Base-by-base conservation (phyloP, 805 yeast species). In the Metschnikowia reukaufii region DNA sequence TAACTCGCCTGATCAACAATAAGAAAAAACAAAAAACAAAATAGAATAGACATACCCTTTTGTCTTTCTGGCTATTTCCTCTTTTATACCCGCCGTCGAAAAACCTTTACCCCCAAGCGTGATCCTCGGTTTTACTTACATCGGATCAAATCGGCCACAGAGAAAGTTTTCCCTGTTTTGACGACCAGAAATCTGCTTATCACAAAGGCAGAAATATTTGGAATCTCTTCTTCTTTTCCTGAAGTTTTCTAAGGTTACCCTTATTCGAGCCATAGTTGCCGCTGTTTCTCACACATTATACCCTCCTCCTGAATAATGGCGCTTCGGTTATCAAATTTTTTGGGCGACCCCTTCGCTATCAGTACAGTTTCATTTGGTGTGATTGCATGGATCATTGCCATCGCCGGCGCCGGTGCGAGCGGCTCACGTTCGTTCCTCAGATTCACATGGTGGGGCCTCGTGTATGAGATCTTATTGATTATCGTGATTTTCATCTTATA, bases 381-480 rank as follows among this genome's bases (percentile, higher is more conserved):
- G 39, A 74, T 89, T 20, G 81, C 96, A 13, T 92, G 98, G 98
- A 72, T 89, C 48, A 79, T 94, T 42, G 88, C 96, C 8, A 76
- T 94, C 45, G 95, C 86, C 1, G 97, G 97, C 1, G 87, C 96
- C 13, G 82, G 87, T 16, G 64, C 75, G 9, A 56, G 67, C 27
- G 44, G 47, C 23, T 61, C 59, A 23, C 33, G 41, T 13, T 54
- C 66, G 5, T 88, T 85, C 61, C 97, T 97, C 1, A 79, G 81
- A 54, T 86, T 92, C 66, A 81, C 94, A 4, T 92, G 99, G 99
- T 94, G 99, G 99, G 96, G 96, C 1, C 65, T 94, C 5, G 91
- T 86, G 2, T 94, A 81, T 61, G 83, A 92, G 66, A 70, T 90
- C 17, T 51, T 88, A 25, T 55, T 88, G 35, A 74, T 86, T 17